Percentiles rank a stretch among this genome's conserved stretches.
Conservation (phyloP, 2,329 filamentous ascomycete genomes). For the Aureobasidium lini region DNA sequence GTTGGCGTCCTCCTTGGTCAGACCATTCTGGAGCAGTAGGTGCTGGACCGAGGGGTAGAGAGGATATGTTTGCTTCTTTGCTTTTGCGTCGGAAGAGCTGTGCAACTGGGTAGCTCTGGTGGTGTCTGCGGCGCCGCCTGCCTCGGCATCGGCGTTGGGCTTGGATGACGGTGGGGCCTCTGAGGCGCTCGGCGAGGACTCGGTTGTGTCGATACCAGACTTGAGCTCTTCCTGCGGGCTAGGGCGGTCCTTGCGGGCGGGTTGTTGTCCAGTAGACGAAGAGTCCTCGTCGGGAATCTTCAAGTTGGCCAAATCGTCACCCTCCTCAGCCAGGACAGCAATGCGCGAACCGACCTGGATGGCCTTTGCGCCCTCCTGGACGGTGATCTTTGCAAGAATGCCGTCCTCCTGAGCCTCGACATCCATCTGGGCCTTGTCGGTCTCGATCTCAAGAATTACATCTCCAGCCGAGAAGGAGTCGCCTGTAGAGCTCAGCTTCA, state of each 20-base stretch:
- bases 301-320: constrained; percentile 67
- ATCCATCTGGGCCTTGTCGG: constrained; percentile 91
- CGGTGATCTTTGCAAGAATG: constrained; percentile 73
- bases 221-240: constrained; percentile 20
- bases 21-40: constrained; percentile 69
- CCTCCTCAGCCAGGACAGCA: constrained; percentile 72
- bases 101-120: constrained; percentile 13
- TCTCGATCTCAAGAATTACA: constrained; percentile 86
- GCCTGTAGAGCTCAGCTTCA: constrained; percentile 35
- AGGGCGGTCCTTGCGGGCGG: constrained; percentile 18
- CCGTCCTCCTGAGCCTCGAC: constrained; percentile 90
- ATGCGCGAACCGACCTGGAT: constrained; percentile 75
- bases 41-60: constrained; percentile 77
- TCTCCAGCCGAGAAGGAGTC: constrained; percentile 76
- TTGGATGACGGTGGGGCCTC: constrained; percentile 24
- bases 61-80: constrained; percentile 58
- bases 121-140: constrained; percentile 15
- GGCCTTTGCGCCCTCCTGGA: constrained; percentile 64
- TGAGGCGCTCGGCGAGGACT: constrained; percentile 18
- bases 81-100: constrained; percentile 12
- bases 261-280: constrained; percentile 31
- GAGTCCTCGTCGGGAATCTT: constrained; percentile 66
- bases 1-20: constrained; percentile 66
- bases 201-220: constrained; percentile 17
- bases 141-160: constrained; percentile 18